phyloP scores from a whole-genome alignment of 2,329 filamentous ascomycete species.

The Colletotrichum chlorophyti region DNA sequence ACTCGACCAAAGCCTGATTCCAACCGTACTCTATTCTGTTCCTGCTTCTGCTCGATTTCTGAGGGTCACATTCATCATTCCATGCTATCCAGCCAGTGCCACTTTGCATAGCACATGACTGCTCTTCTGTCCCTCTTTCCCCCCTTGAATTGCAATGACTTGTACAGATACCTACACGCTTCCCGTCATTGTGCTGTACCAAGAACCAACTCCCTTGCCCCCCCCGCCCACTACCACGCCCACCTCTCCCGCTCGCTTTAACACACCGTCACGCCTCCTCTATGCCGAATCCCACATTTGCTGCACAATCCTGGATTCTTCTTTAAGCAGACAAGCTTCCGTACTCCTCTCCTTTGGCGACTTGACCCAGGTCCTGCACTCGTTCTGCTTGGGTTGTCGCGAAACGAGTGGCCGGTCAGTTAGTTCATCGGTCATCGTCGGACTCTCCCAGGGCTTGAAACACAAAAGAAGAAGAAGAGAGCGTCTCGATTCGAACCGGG shows the following conservation, averaged over 20 bases:
- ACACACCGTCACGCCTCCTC: slow-evolving; percentile 6
- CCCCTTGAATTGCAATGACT: neutral
- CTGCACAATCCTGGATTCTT: slow-evolving; percentile 23
- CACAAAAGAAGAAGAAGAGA: neutral
- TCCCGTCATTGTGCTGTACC: neutral
- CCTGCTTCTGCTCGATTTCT: slow-evolving; percentile 16
- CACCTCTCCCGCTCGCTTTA: slow-evolving; percentile 17
- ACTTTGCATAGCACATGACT: slow-evolving; percentile 23
- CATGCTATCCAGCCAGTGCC: slow-evolving; percentile 19
- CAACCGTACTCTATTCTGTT: too few species aligned
- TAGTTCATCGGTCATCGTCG: too few species aligned
- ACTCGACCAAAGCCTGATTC: too few species aligned
- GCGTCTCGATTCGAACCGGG: slow-evolving; percentile 24
- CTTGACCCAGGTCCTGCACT: neutral
- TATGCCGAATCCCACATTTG: slow-evolving; percentile 12
- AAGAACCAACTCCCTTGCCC: neutral
- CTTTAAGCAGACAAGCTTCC: slow-evolving; percentile 26
- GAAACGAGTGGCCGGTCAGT: slow-evolving; percentile 6
- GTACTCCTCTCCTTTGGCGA: slow-evolving; percentile 9
- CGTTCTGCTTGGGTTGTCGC: slow-evolving; percentile 8
- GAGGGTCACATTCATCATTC: slow-evolving; percentile 1
- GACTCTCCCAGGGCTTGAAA: too few species aligned
- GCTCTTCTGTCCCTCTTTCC: slow-evolving; percentile 22
- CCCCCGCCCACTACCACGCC: too few species aligned
- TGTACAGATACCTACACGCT: neutral